Evolutionary conservation across 192 early-diverging fungal genomes (phyloP).

Genomic region (Coemansia sp.): DNA sequence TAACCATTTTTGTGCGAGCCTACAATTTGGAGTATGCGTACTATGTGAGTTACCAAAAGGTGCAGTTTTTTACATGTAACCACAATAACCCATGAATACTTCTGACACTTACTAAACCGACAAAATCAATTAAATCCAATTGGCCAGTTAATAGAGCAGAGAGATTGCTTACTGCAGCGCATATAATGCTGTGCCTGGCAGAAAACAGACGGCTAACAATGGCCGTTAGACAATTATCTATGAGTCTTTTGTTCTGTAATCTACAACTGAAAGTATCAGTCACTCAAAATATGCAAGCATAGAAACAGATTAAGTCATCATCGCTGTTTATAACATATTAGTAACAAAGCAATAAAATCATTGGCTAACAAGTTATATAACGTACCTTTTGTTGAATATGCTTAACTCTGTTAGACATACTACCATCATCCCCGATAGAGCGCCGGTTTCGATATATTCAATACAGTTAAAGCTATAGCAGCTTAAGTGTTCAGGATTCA

Average conservation of each 20-base stretch:
- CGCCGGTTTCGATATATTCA: slow-evolving; percentile 11
- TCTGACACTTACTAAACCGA: slow-evolving; percentile 25
- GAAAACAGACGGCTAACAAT: slow-evolving; percentile 37
- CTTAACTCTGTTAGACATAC: slow-evolving; percentile 37
- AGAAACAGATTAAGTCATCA: no score
- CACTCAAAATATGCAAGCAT: neutral
- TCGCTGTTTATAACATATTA: no score
- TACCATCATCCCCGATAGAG: slow-evolving; percentile 26
- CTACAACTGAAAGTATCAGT: slow-evolving; percentile 12
- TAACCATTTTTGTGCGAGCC: slow-evolving; percentile 13
- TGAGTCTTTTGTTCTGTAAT: slow-evolving; percentile 22
- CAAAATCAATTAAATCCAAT: slow-evolving; percentile 6
- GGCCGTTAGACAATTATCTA: slow-evolving; percentile 31
- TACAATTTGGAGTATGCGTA: slow-evolving; percentile 3
- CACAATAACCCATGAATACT: neutral
- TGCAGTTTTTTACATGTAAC: neutral
- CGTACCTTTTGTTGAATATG: slow-evolving; percentile 38
- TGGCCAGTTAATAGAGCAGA: slow-evolving; percentile 18
- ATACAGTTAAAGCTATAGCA: slow-evolving; percentile 15
- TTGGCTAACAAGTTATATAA: neutral
- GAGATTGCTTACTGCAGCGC: slow-evolving; percentile 23
- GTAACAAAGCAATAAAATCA: neutral
- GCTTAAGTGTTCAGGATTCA: neutral
- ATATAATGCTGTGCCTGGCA: slow-evolving; percentile 10
- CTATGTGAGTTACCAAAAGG: neutral